phyloP scores from a whole-genome alignment of 164 flowering plant species.

The Platanus orientalis region DNA sequence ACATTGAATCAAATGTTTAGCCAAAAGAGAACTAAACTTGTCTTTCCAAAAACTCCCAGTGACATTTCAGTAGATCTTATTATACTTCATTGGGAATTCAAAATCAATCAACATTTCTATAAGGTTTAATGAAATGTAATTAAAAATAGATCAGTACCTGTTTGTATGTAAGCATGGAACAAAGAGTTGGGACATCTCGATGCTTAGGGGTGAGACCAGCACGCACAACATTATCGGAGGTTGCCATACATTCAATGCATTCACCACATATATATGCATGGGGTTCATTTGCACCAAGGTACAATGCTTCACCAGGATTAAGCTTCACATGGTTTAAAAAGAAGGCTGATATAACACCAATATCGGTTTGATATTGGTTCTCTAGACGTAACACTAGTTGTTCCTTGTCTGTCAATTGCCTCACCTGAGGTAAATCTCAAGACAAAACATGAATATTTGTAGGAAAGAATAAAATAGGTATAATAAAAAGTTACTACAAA shows the following conservation, averaged over 20 bases:
- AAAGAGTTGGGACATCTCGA: slow-evolving; percentile 72
- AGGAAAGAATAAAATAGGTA: too few species aligned
- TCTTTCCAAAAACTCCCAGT: background rate
- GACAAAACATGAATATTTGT: too few species aligned
- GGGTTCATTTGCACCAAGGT: slow-evolving; percentile 84
- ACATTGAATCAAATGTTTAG: background rate
- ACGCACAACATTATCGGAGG: too few species aligned
- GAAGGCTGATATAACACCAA: slow-evolving; percentile 82
- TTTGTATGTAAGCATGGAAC: slow-evolving; percentile 90
- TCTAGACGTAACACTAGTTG: too few species aligned
- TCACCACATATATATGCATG: slow-evolving; percentile 61
- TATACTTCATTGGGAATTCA: too few species aligned
- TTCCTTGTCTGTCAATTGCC: too few species aligned
- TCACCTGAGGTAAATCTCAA: too few species aligned
- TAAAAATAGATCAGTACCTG: slow-evolving; percentile 39
- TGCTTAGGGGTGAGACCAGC: slow-evolving; percentile 89
- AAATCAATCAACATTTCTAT: too few species aligned
- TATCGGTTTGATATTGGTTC: slow-evolving; percentile 75
- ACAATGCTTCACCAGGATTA: slow-evolving; percentile 85
- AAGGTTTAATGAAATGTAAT: too few species aligned
- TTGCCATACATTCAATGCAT: too few species aligned
- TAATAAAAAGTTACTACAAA: too few species aligned
- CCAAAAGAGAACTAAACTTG: background rate
- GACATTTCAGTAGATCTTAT: background rate
- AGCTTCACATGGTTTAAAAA: slow-evolving; percentile 76